Base-by-base conservation (phyloP, 345 rosid genomes). In the Chamaenerion angustifolium region DNA sequence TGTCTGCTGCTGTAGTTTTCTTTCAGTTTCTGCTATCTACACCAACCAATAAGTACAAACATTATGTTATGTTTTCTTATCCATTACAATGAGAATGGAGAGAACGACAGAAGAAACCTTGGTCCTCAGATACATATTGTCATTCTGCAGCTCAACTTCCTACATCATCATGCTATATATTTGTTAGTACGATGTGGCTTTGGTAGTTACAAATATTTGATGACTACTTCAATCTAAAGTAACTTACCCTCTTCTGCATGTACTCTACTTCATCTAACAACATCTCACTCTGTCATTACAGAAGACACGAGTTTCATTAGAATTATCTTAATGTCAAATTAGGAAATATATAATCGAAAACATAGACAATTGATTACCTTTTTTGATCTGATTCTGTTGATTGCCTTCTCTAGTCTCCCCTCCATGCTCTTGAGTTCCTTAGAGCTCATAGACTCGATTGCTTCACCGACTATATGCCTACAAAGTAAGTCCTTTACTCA, bases 201-300 rank as follows among this genome's bases (percentile, higher is more conserved):
- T n/a, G n/a, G n/a, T n/a, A n/a, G n/a, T n/a, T n/a, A n/a, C n/a
- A n/a, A n/a, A n/a, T n/a, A n/a, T n/a, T n/a, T n/a, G n/a, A n/a
- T n/a, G n/a, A n/a, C n/a, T n/a, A n/a, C n/a, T n/a, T n/a, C n/a
- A n/a, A 31, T 31, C 40, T 11, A 40, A 46, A 35, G 48, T 55
- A 18, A 52, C 31, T 69, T 78, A 85, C 95, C 86, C 93, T 70
- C 71, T 82, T 92, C 68, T 92, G 93, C 98, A 92, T 86, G 69
- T 72, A 80, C 64, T 80, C 98, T 15, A 92, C 82, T 71, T 92
- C 98, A 4, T 93, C 78, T 44, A 78, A 77, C 59, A 92, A 56
- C 73, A 76, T 68, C 66, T 92, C 95, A 45, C 82, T 81, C 96
- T 87, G 89, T 13, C 16, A 56, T n/a, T 14, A 11, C 17, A 46